These are phyloP conservation scores for Dovyalis caffra DNA, from an alignment of 345 rosid genomes.

Conservation along the genomic window DNA sequence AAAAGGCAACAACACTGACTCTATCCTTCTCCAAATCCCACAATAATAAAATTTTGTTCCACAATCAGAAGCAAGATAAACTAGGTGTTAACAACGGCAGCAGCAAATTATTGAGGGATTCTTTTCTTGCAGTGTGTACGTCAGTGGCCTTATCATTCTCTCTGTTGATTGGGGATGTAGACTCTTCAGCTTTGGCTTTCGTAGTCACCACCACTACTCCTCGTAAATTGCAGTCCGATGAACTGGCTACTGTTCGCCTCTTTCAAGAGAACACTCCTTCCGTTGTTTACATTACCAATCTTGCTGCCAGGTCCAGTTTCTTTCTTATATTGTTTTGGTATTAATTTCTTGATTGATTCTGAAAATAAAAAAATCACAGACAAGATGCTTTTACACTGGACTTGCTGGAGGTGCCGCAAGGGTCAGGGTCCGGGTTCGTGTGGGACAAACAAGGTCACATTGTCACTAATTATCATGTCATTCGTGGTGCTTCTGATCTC, in stretches of 20 bases:
- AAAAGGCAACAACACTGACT: background rate
- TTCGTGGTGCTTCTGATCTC: slow-evolving; percentile 98
- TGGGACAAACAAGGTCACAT: slow-evolving; percentile 85
- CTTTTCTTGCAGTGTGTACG: slow-evolving; percentile 55
- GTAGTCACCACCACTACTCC: slow-evolving; percentile 49
- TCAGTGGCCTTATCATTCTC: slow-evolving; percentile 70
- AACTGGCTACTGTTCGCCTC: slow-evolving; percentile 87
- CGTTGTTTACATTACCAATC: slow-evolving; percentile 92
- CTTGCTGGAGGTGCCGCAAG: slow-evolving; percentile 95
- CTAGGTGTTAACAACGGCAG: background rate
- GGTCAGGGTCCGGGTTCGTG: slow-evolving; percentile 93
- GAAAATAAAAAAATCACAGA: slow-evolving; percentile 32
- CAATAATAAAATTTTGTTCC: background rate
- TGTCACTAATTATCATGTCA: slow-evolving; percentile 93
- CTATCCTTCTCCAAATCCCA: background rate
- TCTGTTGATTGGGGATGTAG: slow-evolving; percentile 51
- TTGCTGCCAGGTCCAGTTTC: slow-evolving; percentile 58
- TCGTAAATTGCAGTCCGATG: slow-evolving; percentile 75
- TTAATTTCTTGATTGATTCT: background rate
- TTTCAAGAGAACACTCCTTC: slow-evolving; percentile 96
- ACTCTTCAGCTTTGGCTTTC: slow-evolving; percentile 56
- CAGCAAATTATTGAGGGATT: slow-evolving; percentile 25
- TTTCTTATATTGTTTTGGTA: background rate
- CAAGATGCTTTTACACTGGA: slow-evolving; percentile 95
- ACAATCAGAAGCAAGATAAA: background rate